Evolutionary conservation across 192 early-diverging fungal genomes (phyloP).

Genomic region (Entomortierella chlamydospora): DNA sequence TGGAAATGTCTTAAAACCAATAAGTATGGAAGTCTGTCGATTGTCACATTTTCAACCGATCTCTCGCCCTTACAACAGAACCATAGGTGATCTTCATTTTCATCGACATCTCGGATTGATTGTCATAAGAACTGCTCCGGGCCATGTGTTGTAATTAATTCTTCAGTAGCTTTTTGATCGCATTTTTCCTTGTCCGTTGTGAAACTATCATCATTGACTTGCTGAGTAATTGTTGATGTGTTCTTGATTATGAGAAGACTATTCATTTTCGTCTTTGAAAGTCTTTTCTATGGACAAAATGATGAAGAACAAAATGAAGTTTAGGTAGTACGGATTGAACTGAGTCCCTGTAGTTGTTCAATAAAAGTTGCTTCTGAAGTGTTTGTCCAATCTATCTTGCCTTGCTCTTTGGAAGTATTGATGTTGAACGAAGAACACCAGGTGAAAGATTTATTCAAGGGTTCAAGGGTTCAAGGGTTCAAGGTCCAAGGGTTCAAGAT

Average conservation of each 20-base stretch:
- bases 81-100: not conserved
- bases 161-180: not conserved
- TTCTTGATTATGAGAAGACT: not conserved
- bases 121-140: not conserved
- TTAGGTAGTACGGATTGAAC: not conserved
- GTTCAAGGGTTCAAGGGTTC: too few relatives aligned
- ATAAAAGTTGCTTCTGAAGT: not conserved
- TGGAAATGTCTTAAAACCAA: slow-evolving; percentile 1
- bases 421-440: not conserved
- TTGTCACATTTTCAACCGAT: not conserved
- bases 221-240: not conserved
- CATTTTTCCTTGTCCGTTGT: not conserved
- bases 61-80: not conserved
- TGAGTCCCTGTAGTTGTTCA: not conserved
- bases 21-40: not conserved
- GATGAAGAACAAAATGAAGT: not conserved
- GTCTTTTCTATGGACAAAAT: not conserved
- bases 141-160: not conserved
- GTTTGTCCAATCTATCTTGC: not conserved
- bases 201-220: not conserved
- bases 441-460: too few relatives aligned
- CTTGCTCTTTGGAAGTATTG: not conserved
- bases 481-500: too few relatives aligned
- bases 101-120: not conserved
- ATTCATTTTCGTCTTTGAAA: not conserved